A percentile compares a stretch with the other conserved stretches of the same genome.
Evolutionary conservation across 345 rosid genomes (phyloP).

Genomic region (Kernera saxatilis): DNA sequence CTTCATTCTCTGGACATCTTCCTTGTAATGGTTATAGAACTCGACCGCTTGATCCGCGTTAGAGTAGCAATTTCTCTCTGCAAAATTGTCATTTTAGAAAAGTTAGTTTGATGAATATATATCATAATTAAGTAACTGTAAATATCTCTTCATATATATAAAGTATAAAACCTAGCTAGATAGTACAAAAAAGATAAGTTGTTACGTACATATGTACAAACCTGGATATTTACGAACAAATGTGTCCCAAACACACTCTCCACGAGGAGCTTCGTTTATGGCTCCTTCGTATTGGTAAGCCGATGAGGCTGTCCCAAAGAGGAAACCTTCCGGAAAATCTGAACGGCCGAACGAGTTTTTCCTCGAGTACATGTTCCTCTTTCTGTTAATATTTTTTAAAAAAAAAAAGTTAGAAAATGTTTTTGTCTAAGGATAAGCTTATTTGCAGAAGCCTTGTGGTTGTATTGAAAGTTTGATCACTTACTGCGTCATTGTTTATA

Average conservation of each 20-base stretch:
- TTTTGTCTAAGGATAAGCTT: neutral
- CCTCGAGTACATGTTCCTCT: constrained; percentile 1
- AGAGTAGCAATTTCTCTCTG: constrained; percentile 34
- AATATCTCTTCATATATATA: neutral
- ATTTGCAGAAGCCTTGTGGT: neutral
- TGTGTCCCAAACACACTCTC: constrained; percentile 39
- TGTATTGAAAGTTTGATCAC: neutral
- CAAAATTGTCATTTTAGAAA: neutral
- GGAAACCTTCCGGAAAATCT: constrained; percentile 28
- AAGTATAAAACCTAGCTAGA: no score
- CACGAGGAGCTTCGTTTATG: constrained; percentile 20
- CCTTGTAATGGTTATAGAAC: constrained; percentile 36
- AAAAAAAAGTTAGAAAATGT: neutral
- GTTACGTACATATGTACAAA: neutral
- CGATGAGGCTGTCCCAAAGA: constrained; percentile 37
- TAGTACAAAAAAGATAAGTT: neutral
- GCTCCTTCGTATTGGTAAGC: constrained; percentile 39
- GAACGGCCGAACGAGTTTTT: constrained; percentile 17
- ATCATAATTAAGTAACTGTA: neutral
- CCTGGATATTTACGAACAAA: constrained; percentile 33
- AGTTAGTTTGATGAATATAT: neutral
- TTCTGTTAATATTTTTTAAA: neutral
- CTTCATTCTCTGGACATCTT: constrained; percentile 39
- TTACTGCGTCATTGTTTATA: constrained; percentile 24
- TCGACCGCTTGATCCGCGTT: constrained; percentile 33